These are phyloP conservation scores for Mortierella hygrophila DNA, from an alignment of 192 early-diverging fungal genomes.

Conservation along the genomic window DNA sequence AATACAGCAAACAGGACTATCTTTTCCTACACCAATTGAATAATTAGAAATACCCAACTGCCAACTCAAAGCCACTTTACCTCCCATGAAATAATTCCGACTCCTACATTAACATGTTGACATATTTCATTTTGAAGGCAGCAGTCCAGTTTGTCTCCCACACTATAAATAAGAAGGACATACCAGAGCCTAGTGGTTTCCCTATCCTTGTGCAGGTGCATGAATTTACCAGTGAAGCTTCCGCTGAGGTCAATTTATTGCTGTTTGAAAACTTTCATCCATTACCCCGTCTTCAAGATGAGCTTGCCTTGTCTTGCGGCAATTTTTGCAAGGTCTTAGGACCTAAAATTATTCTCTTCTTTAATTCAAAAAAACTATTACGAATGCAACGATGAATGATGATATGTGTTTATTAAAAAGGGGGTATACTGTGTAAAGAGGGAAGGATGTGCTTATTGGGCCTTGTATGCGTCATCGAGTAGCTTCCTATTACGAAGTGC, in stretches of 20 bases:
- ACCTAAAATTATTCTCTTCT: constrained; percentile 13
- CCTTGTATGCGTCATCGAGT: constrained; percentile 6
- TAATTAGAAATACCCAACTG: no score
- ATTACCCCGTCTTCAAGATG: constrained; percentile 44
- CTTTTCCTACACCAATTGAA: no score
- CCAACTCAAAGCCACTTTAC: no score
- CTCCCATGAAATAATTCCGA: no score
- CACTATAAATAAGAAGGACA: neutral
- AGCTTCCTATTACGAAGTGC: constrained; percentile 24
- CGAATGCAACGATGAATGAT: no score
- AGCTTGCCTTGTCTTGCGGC: constrained; percentile 28
- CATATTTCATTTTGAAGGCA: neutral
- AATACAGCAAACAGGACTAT: no score
- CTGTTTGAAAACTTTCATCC: constrained; percentile 57
- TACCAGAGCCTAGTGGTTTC: constrained; percentile 9
- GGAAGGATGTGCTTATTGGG: neutral
- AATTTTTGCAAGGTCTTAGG: constrained; percentile 49
- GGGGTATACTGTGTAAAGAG: neutral
- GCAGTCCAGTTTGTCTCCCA: neutral
- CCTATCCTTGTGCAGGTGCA: constrained; percentile 56
- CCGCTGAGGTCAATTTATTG: constrained; percentile 57
- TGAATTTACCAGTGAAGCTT: constrained; percentile 57
- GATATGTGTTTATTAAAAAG: no score
- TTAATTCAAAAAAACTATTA: neutral
- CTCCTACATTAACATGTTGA: neutral